Evolutionary conservation across 1,284 basidiomycete genomes (phyloP).

Genomic region (Tilletia walkeri): DNA sequence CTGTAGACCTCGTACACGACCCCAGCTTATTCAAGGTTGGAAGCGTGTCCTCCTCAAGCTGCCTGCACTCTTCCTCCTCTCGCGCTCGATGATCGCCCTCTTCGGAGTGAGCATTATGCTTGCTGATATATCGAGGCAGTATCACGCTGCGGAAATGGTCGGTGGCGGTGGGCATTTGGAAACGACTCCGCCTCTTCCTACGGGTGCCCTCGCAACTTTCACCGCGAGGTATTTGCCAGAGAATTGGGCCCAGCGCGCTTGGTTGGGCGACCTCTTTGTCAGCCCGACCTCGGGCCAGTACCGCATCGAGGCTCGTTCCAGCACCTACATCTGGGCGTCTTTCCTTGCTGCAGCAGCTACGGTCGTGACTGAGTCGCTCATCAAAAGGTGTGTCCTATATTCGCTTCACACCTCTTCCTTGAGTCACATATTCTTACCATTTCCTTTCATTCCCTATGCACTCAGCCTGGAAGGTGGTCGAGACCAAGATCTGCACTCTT

Average conservation of each 20-base stretch:
- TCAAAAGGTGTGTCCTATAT: not conserved
- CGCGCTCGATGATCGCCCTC: constrained; percentile 32
- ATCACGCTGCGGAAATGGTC: not conserved
- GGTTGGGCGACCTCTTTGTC: constrained; percentile 12
- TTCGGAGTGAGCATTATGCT: constrained; percentile 17
- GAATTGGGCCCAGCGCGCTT: not conserved
- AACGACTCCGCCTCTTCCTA: not conserved
- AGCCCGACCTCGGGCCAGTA: not conserved
- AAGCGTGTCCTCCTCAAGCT: constrained; percentile 38
- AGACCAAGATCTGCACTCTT: constrained; percentile 35
- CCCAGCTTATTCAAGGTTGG: constrained; percentile 26
- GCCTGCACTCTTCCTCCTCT: constrained; percentile 37
- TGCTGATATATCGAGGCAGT: not conserved
- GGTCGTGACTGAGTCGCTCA: constrained; percentile 31
- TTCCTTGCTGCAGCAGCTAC: constrained; percentile 15
- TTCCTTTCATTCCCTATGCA: not conserved
- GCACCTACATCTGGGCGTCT: constrained; percentile 2
- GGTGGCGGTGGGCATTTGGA: too few species aligned
- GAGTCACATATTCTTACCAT: not conserved
- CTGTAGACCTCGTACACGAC: constrained; percentile 42
- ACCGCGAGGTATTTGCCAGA: not conserved
- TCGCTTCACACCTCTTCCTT: too few species aligned
- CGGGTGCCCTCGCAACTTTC: not conserved
- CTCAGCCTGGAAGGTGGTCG: constrained; percentile 35
- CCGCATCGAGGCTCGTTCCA: constrained; percentile 15